Base-by-base conservation (phyloP, 2,329 filamentous ascomycete genomes). In the Diaporthe aspalathi region DNA sequence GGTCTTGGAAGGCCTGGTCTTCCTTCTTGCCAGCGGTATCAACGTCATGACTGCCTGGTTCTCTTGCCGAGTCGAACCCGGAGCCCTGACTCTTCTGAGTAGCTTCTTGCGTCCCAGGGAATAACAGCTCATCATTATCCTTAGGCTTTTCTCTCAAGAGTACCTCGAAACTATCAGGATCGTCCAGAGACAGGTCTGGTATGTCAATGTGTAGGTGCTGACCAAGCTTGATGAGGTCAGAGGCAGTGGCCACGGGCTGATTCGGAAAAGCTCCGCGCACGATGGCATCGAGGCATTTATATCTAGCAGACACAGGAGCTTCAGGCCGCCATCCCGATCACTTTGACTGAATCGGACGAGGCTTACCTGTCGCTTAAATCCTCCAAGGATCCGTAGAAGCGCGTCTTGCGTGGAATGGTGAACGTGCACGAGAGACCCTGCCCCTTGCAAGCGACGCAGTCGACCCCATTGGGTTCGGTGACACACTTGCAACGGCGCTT, bases 351-450 rank as follows among this genome's bases (percentile, higher is more conserved):
- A 6, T 24, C 32, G 24, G 27, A 65, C 20, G n/a, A n/a, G 60
- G 6, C 77, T 56, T 62, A 81, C 80, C 79, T 73, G 67, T 81
- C 80, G 60, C 80, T 81, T 24, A 82, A 72, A 68, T 81, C 79
- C 49, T 81, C 80, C 6, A 82, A 70, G 63, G 79, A 81, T 1
- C 80, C 81, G 35, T 82, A 82, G 73, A 82, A 81, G 50, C 78
- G 75, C n/a, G 79, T 80, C 74, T 80, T 81, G 8, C 80, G 76
- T 2, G 79, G 80, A 7, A 79, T 74, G 8, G 78, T 81, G 40
- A 78, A 82, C 17, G 77, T 77, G 72, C 80, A 82, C 20, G 76
- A 72, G n/a, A 76, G 73, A 43, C 77, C 76, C 49, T 81, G 79
- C 67, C 79, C 77, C 32, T 79, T 73, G 67, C 80, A 82, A 32